Evolutionary conservation across 2,329 filamentous ascomycete species (phyloP).

Genomic region (Paracamarosporium sp.): DNA sequence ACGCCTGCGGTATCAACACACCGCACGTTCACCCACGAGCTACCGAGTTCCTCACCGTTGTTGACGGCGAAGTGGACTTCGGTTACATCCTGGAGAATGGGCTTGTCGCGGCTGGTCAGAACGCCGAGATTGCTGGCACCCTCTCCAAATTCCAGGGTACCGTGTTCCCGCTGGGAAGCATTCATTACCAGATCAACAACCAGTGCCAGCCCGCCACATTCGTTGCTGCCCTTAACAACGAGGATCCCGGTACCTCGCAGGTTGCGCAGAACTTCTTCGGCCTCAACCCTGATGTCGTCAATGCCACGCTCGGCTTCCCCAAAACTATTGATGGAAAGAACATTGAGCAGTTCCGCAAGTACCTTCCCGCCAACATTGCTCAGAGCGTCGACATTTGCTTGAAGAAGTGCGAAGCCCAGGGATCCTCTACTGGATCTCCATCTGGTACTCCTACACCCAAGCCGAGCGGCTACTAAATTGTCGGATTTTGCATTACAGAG

Average conservation of each 20-base stretch:
- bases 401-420: constrained; percentile 50
- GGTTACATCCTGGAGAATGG: constrained; percentile 58
- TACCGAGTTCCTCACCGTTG: constrained; percentile 56
- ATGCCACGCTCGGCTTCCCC: constrained; percentile 48
- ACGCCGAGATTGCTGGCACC: constrained; percentile 48
- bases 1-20: constrained; percentile 56
- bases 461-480: background rate
- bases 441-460: background rate
- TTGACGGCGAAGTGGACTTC: constrained; percentile 50
- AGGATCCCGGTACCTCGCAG: constrained; percentile 52
- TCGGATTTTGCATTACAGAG: background rate
- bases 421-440: background rate
- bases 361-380: constrained; percentile 58
- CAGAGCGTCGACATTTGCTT: constrained; percentile 62
- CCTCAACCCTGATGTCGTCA: constrained; percentile 44
- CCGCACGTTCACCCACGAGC: constrained; percentile 58
- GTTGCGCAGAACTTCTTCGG: constrained; percentile 54
- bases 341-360: constrained; percentile 44
- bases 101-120: constrained; percentile 40
- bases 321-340: constrained; percentile 40
- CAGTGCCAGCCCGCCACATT: constrained; percentile 53
- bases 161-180: constrained; percentile 55
- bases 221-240: constrained; percentile 52
- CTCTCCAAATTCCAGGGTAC: constrained; percentile 53
- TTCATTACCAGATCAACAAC: constrained; percentile 59